Base-by-base conservation (phyloP, 140 eudicot species). In the Flaveria floridana region DNA sequence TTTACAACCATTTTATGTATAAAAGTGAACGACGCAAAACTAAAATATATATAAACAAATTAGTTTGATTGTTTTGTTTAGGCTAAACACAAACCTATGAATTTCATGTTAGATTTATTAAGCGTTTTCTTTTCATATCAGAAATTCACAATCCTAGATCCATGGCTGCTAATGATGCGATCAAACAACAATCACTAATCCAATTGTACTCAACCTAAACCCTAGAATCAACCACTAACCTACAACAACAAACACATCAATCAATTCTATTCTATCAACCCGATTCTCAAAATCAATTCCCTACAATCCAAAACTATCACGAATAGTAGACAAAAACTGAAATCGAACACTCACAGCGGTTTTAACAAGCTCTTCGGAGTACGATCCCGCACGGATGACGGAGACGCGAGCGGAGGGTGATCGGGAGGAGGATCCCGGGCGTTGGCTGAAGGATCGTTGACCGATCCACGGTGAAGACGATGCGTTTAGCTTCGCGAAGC, bases 301-400 rank as follows among this genome's bases (percentile, higher is more conserved):
- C 74, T 25, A 52, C 2, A 48, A 68, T 6, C 12, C 59, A 4
- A 16, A 71, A 23, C 25, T 23, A 23, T 23, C 25, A 23, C 25
- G 25, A 23, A 23, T 23, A 23, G 25, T 23, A 23, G 25, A 23
- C 25, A 23, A 23, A 23, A 23, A 2, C 3, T 6, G 21, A 56
- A 20, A 25, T 3, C 50, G 37, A 37, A 10, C 7, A 65, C 82
- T 74, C 70, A 92, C 98, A 65, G 96, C 95, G 67, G 98, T 92
- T 80, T 87, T 80, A 71, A 92, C 82, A 72, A 92, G 98, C 20
- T 92, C 98, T 23, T 92, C 92, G 67, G 95, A 72, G 87, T 92
- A 92, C 48, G 85, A 81, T 80, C 82, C 82, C 4, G 98, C 95
- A 71, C 92, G 91, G 79, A 90, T 61, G 73, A 84, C 82, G 44